These are phyloP conservation scores for Rutstroemia sydowiana DNA, from an alignment of 2,329 filamentous ascomycete genomes.

Conservation along the genomic window DNA sequence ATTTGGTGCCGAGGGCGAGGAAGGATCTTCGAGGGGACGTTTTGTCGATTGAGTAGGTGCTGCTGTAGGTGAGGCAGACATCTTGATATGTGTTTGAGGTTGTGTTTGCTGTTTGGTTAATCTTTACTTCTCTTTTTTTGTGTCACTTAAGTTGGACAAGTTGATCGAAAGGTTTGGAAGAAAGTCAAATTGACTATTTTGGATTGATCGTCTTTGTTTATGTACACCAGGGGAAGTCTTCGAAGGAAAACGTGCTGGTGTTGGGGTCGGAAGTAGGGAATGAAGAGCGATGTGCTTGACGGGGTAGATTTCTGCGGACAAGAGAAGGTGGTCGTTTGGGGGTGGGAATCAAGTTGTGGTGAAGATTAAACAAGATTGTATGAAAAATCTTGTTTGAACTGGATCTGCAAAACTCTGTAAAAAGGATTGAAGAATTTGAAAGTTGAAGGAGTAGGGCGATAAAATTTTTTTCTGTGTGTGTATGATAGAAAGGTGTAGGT, in stretches of 20 bases:
- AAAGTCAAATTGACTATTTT: constrained; percentile 41
- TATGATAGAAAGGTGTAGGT: constrained; percentile 4
- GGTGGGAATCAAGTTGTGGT: no score
- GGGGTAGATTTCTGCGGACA: constrained; percentile 29
- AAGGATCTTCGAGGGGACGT: constrained; percentile 93
- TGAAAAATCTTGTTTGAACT: constrained; percentile 14
- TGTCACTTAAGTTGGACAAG: constrained; percentile 29
- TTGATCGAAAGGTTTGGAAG: constrained; percentile 36
- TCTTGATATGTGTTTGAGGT: no score
- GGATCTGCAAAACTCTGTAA: no score
- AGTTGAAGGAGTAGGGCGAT: constrained; percentile 15
- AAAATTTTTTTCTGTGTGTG: no score
- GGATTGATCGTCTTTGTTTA: constrained; percentile 55
- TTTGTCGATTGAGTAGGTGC: constrained; percentile 67
- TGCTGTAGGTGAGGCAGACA: constrained; percentile 64
- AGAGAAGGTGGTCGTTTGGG: constrained; percentile 27
- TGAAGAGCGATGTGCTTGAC: constrained; percentile 29
- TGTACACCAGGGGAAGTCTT: constrained; percentile 80
- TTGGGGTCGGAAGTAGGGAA: constrained; percentile 32
- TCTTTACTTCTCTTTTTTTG: neutral
- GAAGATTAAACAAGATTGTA: neutral
- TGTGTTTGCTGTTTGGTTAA: constrained; percentile 35
- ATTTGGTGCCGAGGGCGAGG: constrained; percentile 81
- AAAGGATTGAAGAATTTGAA: constrained; percentile 28
- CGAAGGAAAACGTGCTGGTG: constrained; percentile 92